Conservation (phyloP, 495 filamentous ascomycete genomes). For the Articulospora tetracladia region DNA sequence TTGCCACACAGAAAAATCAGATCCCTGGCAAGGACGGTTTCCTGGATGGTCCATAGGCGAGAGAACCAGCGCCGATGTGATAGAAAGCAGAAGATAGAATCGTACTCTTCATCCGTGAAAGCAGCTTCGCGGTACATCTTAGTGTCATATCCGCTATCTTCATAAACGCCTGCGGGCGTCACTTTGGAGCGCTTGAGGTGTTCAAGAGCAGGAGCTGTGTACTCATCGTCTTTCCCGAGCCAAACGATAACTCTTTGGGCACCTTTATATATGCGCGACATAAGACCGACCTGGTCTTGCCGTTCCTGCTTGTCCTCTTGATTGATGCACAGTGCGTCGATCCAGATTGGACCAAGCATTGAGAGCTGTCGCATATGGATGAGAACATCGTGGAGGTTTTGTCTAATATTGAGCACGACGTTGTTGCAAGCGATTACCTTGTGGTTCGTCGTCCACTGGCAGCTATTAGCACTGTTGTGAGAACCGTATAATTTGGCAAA, state of each 20-base stretch:
- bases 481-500: too few relatives aligned
- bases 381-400: constrained; percentile 2
- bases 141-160: not conserved
- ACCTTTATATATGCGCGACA: constrained; percentile 9
- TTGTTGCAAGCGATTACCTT: not conserved
- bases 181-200: not conserved
- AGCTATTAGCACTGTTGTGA: not conserved
- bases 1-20: constrained; percentile 8
- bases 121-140: not conserved
- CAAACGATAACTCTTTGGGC: not conserved
- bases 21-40: not conserved
- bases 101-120: not conserved
- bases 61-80: constrained; percentile 22
- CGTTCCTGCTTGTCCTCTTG: constrained; percentile 13
- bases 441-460: not conserved
- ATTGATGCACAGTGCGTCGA: constrained; percentile 14
- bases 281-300: constrained; percentile 7
- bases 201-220: not conserved
- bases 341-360: constrained; percentile 3
- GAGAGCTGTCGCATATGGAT: not conserved
- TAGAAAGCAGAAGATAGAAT: not conserved
- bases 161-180: not conserved
- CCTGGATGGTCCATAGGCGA: constrained; percentile 5
- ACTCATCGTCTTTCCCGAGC: constrained; percentile 3
- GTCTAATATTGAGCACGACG: not conserved